Conservation (phyloP, 108 stramenopile species). For the Skeletonema tropicum region DNA sequence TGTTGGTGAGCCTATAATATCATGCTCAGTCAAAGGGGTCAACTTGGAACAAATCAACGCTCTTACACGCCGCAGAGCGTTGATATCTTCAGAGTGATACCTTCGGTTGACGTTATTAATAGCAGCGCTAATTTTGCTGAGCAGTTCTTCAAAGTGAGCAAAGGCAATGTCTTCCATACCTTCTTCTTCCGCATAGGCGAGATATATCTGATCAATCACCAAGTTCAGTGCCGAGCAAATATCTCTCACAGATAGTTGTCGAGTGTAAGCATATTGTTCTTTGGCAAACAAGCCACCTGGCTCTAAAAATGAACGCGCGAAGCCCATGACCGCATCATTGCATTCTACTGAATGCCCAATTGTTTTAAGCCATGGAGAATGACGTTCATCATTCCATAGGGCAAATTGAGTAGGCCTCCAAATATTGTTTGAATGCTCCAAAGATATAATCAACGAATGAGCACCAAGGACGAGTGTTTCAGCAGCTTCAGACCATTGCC, state of each 20-base stretch:
- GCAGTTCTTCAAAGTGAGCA: conserved; percentile 66
- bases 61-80: conserved; percentile 28
- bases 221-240: conserved; percentile 58
- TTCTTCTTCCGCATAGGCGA: conserved; percentile 62
- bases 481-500: conserved; percentile 85
- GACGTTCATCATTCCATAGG: conserved; percentile 70
- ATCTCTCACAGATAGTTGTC: conserved; percentile 51
- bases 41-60: conserved; percentile 35
- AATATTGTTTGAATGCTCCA: conserved; percentile 62
- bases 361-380: conserved; percentile 73
- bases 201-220: conserved; percentile 62
- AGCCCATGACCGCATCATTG: conserved; percentile 74
- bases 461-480: conserved; percentile 81
- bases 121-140: conserved; percentile 60
- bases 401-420: conserved; percentile 81
- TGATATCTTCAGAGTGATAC: conserved; percentile 25
- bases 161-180: conserved; percentile 72
- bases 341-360: conserved; percentile 62
- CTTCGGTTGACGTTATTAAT: conserved; percentile 25
- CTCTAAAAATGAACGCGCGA: conserved; percentile 77
- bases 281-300: conserved; percentile 26
- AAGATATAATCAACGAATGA: conserved; percentile 64
- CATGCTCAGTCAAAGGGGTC: conserved; percentile 20
- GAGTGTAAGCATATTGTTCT: conserved; percentile 27
- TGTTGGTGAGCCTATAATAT: neutral